phyloP scores from a whole-genome alignment of 2,329 filamentous ascomycete genomes.

The Thielaviopsis ethacetica region DNA sequence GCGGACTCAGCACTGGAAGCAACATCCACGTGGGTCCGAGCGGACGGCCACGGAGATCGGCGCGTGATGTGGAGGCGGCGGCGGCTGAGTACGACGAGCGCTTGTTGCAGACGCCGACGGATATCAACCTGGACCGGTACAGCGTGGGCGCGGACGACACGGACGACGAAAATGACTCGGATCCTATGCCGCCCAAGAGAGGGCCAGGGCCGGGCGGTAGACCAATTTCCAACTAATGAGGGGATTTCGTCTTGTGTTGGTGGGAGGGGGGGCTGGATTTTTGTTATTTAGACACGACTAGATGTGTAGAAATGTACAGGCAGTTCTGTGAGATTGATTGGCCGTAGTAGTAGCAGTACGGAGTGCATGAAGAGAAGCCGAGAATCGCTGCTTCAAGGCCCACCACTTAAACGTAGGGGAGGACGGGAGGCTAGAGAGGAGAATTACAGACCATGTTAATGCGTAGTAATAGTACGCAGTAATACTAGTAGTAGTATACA shows the following conservation, averaged over 20 bases:
- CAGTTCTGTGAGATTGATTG: too few relatives aligned
- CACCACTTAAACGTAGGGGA: too few relatives aligned
- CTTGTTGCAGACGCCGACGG: conserved; percentile 31
- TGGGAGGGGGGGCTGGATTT: neutral
- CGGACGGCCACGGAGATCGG: conserved; percentile 13
- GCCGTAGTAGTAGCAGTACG: too few relatives aligned
- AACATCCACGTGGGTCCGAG: conserved; percentile 18
- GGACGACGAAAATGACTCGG: conserved; percentile 26
- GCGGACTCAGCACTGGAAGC: conserved; percentile 26
- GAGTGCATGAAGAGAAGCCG: too few relatives aligned
- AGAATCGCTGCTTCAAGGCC: too few relatives aligned
- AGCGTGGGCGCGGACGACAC: conserved; percentile 37
- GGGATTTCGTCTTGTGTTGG: neutral
- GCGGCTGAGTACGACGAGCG: conserved; percentile 49
- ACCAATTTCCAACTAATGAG: neutral
- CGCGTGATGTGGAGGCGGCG: conserved; percentile 41
- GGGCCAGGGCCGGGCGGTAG: neutral
- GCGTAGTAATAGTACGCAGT: too few relatives aligned
- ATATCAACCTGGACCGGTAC: conserved; percentile 31
- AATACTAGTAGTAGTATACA: too few relatives aligned
- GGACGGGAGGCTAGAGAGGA: too few relatives aligned
- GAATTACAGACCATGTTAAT: too few relatives aligned
- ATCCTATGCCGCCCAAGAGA: conserved; percentile 17
- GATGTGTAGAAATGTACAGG: neutral
- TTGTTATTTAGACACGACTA: neutral